Base-by-base conservation (phyloP, 768 basidiomycete genomes). In the Tylopilus felleus region DNA sequence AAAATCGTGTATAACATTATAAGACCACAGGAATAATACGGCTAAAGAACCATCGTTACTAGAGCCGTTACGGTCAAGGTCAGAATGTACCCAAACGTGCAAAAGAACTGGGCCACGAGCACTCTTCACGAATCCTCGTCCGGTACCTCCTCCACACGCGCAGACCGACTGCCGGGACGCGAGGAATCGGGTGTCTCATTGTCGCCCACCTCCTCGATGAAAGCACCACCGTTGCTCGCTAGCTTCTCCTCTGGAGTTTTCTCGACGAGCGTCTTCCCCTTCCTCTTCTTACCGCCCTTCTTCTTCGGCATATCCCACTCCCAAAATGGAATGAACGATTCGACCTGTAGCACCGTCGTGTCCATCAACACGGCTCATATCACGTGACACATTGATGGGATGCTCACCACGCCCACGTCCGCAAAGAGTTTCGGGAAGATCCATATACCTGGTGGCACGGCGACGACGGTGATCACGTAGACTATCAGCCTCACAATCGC, bases 401-500 rank as follows among this genome's bases (percentile, higher is more conserved):
- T 33, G 85, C 96, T 73, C 69, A 99, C 97, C 66, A 98, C 96
- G 71, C 97, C 95, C 51, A 98, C 96, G 65, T 99, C 96, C 14
- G 96, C 97, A 60, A 99, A 98, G 29, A 99, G 75, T 67, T 96
- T 88, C 0, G 97, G 97, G 78, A 98, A 99, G 75, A 98, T 88
- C 97, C 97, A 99, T 45, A 99, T 97, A 40, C 95, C 97, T 14
- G 93, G 93, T 56, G 85, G 84, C 29, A 84, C 85, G 52, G 83
- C 83, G 64, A 98, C 72, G 60, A 95, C 69, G n/a, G 96, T 95
- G 65, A 94, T 83, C 71, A 95, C 80, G 73, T 93, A 98, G 75
- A 98, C 88, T 62, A 99, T 89, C 50, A 98, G 77, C 47, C 97
- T 83, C 49, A 98, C 78, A 60, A 98, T 83, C 16, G 94, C 92